phyloP scores from a whole-genome alignment of 1,284 basidiomycete genomes.

The Ceratobasidium theobromae region DNA sequence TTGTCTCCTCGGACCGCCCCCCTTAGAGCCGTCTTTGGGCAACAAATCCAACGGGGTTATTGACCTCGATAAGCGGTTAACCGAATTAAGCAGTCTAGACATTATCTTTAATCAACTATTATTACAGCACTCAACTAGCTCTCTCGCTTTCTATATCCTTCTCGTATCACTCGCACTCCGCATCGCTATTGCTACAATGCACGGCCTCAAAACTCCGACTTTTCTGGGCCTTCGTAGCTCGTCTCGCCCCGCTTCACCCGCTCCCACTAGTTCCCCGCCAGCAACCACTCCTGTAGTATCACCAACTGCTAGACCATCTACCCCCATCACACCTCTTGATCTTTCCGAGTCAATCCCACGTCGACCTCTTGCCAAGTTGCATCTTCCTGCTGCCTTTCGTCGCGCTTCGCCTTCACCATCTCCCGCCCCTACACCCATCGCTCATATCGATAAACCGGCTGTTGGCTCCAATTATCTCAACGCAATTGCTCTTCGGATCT shows the following conservation, averaged over 20 bases:
- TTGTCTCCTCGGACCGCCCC: conserved; percentile 23
- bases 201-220: conserved; percentile 22
- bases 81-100: no score
- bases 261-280: background rate
- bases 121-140: no score
- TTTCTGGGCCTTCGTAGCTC: conserved; percentile 16
- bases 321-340: conserved; percentile 6
- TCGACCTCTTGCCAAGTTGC: conserved; percentile 14
- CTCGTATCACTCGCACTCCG: no score
- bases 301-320: background rate
- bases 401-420: conserved; percentile 30
- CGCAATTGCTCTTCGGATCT: conserved; percentile 69
- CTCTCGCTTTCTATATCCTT: no score
- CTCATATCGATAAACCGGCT: background rate
- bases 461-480: conserved; percentile 73
- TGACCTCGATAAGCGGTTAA: no score
- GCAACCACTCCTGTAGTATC: background rate
- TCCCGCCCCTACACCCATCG: conserved; percentile 6
- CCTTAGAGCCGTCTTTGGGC: conserved; percentile 31
- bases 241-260: conserved; percentile 17
- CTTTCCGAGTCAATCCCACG: conserved; percentile 1
- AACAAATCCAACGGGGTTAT: no score
- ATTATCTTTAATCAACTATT: no score
- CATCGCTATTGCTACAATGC: conserved; percentile 1
- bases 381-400: conserved; percentile 4